These are phyloP conservation scores for Fulvia fulva DNA, from an alignment of 2,329 filamentous ascomycete species.

Conservation along the genomic window DNA sequence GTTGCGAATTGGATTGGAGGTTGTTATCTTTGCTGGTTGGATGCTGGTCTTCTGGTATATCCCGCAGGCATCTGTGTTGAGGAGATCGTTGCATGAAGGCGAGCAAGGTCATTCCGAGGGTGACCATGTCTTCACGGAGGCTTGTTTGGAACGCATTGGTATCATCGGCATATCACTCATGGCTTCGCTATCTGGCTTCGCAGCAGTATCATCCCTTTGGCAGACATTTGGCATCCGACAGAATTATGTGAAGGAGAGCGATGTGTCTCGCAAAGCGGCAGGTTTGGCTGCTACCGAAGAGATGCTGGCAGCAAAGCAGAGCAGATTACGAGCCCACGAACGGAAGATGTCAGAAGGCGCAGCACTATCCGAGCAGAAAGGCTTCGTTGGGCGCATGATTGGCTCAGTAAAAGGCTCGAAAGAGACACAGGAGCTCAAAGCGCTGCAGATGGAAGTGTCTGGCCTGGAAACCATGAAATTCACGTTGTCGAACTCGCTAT, in stretches of 20 bases:
- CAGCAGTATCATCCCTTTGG: constrained; percentile 83
- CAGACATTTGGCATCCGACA: constrained; percentile 69
- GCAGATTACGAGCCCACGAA: constrained; percentile 66
- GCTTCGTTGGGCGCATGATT: constrained; percentile 70
- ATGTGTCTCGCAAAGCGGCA: constrained; percentile 71
- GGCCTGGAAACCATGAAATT: constrained; percentile 77
- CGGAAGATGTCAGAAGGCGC: constrained; percentile 52
- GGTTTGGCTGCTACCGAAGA: constrained; percentile 75
- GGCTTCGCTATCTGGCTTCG: constrained; percentile 84
- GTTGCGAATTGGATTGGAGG: constrained; percentile 49
- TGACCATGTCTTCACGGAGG: constrained; percentile 50
- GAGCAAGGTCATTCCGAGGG: constrained; percentile 32
- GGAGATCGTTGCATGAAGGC: constrained; percentile 40
- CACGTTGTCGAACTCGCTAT: constrained; percentile 63
- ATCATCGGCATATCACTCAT: constrained; percentile 83
- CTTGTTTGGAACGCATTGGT: constrained; percentile 63
- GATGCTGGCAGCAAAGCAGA: constrained; percentile 71
- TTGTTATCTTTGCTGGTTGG: constrained; percentile 63
- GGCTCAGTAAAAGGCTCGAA: constrained; percentile 66
- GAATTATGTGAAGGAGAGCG: constrained; percentile 59
- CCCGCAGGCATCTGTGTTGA: constrained; percentile 35
- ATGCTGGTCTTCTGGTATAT: constrained; percentile 68
- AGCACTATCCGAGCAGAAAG: constrained; percentile 38
- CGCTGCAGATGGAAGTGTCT: constrained; percentile 68
- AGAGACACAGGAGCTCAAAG: constrained; percentile 50